These are phyloP conservation scores for Chalciporus pseudorubinellus DNA, from an alignment of 768 basidiomycete species.

Conservation along the genomic window DNA sequence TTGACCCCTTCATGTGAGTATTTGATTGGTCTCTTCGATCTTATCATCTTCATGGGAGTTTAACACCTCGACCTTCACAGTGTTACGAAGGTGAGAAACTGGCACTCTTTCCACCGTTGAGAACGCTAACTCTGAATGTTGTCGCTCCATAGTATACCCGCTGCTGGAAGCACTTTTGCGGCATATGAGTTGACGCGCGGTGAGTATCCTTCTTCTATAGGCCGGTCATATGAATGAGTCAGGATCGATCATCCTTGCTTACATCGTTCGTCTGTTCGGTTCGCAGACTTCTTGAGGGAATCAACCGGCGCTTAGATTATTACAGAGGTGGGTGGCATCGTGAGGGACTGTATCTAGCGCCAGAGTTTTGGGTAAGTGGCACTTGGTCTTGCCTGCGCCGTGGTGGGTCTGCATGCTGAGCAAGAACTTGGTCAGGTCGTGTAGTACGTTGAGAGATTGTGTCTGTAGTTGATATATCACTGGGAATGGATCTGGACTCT, in stretches of 20 bases:
- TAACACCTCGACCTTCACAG: conserved; percentile 29
- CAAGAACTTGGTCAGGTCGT: not conserved
- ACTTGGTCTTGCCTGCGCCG: not conserved
- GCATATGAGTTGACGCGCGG: conserved; percentile 84
- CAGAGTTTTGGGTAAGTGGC: not conserved
- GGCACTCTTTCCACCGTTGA: not conserved
- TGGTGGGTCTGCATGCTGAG: not conserved
- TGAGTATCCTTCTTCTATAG: conserved; percentile 24
- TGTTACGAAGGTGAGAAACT: conserved; percentile 58
- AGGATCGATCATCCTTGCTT: too few relatives aligned
- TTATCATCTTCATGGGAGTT: not conserved
- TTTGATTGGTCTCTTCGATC: not conserved
- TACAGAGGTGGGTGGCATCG: not conserved
- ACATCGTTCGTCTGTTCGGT: not conserved
- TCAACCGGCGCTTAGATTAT: conserved; percentile 20
- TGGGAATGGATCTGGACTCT: not conserved
- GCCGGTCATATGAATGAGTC: not conserved
- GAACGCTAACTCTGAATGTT: not conserved
- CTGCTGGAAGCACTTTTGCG: conserved; percentile 87
- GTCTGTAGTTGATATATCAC: not conserved
- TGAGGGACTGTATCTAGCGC: not conserved
- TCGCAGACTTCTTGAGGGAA: conserved; percentile 24
- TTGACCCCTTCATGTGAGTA: conserved; percentile 75
- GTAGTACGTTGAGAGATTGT: not conserved
- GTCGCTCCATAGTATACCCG: conserved; percentile 68